Evolutionary conservation across 176 grass and related monocot genomes (phyloP).

Genomic region (Carex parvula): DNA sequence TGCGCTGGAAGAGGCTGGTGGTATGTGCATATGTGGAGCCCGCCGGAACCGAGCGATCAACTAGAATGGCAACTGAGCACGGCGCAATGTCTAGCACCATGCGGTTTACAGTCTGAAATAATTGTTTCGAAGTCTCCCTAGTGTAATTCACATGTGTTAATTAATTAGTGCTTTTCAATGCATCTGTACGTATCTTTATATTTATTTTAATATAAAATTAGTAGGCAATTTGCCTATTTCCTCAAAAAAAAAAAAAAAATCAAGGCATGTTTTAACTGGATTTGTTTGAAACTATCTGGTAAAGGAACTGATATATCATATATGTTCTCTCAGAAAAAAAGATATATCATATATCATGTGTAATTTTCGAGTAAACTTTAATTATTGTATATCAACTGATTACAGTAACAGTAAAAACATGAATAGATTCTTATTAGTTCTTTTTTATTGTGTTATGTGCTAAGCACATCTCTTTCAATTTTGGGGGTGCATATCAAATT

Average conservation of each 20-base stretch:
- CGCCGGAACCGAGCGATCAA: constrained; percentile 48
- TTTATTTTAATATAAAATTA: too few relatives aligned
- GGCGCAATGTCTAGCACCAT: constrained; percentile 56
- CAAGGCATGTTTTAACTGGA: not conserved
- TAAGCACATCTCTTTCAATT: not conserved
- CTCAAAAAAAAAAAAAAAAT: too few relatives aligned
- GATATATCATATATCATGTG: not conserved
- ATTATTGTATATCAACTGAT: not conserved
- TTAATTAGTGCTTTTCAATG: not conserved
- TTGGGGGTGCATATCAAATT: not conserved
- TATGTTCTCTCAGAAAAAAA: not conserved
- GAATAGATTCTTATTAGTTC: not conserved
- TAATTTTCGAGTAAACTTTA: not conserved
- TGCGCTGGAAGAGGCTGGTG: constrained; percentile 46
- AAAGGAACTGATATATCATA: not conserved
- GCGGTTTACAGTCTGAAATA: constrained; percentile 44
- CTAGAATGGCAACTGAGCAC: constrained; percentile 77
- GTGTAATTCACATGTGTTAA: not conserved
- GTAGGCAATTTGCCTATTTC: too few relatives aligned
- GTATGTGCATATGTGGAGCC: constrained; percentile 48
- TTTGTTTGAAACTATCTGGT: not conserved
- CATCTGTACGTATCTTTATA: too few relatives aligned
- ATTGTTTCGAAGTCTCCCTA: constrained; percentile 42
- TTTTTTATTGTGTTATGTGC: not conserved
- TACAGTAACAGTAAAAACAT: not conserved